phyloP scores from a whole-genome alignment of 306 rosid genomes.

The Cicer arietinum region DNA sequence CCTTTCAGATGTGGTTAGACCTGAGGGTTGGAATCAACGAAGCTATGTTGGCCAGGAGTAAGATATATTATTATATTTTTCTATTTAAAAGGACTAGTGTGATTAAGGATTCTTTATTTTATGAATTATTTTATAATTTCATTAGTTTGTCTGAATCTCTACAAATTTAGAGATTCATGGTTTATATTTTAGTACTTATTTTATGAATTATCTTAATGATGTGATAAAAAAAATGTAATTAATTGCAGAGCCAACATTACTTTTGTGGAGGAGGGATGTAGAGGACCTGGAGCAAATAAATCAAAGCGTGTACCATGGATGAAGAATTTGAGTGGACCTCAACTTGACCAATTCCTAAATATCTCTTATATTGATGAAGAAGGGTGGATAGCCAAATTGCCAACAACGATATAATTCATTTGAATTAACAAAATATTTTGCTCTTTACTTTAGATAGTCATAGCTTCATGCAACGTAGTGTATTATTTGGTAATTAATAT shows the following conservation, averaged over 20 bases:
- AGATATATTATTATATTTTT: not conserved
- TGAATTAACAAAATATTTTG: not conserved
- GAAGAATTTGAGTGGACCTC: not conserved
- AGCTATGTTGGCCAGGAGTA: slow-evolving; percentile 41
- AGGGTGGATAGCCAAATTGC: slow-evolving; percentile 53
- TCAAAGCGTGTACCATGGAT: slow-evolving; percentile 55
- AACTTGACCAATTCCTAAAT: not conserved
- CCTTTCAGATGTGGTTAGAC: slow-evolving; percentile 36
- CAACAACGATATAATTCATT: not conserved
- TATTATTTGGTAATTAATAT: too few species aligned
- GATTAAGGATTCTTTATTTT: too few species aligned
- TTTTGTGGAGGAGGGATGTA: slow-evolving; percentile 46
- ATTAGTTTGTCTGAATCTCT: too few species aligned
- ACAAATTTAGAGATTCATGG: too few species aligned
- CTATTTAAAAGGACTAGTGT: not conserved
- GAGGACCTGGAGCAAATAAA: slow-evolving; percentile 52
- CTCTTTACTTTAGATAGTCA: not conserved
- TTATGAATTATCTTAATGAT: not conserved
- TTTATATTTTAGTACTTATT: not conserved
- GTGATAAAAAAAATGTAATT: not conserved
- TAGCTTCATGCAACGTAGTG: too few species aligned
- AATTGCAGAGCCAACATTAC: slow-evolving; percentile 36
- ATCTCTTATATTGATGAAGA: slow-evolving; percentile 46
- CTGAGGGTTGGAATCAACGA: slow-evolving; percentile 52
- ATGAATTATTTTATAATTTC: too few species aligned